A percentile compares a stretch with the other conserved stretches of the same genome.
Evolutionary conservation across 371 early-diverging fungal species (phyloP).

Genomic region (Mucor piriformis): DNA sequence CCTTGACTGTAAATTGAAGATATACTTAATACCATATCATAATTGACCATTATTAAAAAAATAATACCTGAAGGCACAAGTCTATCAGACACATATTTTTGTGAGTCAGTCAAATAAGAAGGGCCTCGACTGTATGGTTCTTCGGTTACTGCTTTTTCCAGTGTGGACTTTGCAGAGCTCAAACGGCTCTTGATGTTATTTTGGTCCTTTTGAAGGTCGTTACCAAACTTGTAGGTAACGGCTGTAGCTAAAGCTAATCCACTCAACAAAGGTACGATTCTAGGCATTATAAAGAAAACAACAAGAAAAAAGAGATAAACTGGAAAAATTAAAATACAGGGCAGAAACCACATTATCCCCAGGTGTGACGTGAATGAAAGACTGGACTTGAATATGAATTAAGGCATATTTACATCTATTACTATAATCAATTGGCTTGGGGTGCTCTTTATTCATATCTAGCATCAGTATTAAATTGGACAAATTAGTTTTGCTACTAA

Average conservation of each 20-base stretch:
- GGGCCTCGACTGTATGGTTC: slow-evolving; percentile 5
- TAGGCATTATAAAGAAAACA: slow-evolving; percentile 20
- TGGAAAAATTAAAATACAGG: too few species aligned
- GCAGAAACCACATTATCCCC: too few species aligned
- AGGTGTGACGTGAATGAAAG: too few species aligned
- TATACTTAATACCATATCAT: too few species aligned
- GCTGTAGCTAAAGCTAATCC: slow-evolving; percentile 28
- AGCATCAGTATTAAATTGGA: too few species aligned
- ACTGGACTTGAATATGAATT: too few species aligned
- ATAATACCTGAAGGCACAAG: slow-evolving; percentile 36
- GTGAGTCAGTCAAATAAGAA: slow-evolving; percentile 23
- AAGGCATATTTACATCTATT: too few species aligned
- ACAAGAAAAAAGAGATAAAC: too few species aligned
- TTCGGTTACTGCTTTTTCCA: slow-evolving; percentile 26
- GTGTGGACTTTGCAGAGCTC: slow-evolving; percentile 22
- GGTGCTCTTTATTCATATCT: too few species aligned
- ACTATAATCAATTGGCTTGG: too few species aligned
- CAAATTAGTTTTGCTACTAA: too few species aligned
- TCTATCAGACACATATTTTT: slow-evolving; percentile 28
- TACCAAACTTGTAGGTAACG: slow-evolving; percentile 24
- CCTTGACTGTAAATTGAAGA: slow-evolving; percentile 31
- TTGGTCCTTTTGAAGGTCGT: slow-evolving; percentile 19
- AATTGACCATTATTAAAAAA: too few species aligned
- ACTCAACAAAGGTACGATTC: slow-evolving; percentile 26
- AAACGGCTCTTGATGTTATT: slow-evolving; percentile 24